Evolutionary conservation across 202 grass and related monocot genomes (phyloP), one percentile per base, ranked within the genome.

Genomic region (Carex arenaria): DNA sequence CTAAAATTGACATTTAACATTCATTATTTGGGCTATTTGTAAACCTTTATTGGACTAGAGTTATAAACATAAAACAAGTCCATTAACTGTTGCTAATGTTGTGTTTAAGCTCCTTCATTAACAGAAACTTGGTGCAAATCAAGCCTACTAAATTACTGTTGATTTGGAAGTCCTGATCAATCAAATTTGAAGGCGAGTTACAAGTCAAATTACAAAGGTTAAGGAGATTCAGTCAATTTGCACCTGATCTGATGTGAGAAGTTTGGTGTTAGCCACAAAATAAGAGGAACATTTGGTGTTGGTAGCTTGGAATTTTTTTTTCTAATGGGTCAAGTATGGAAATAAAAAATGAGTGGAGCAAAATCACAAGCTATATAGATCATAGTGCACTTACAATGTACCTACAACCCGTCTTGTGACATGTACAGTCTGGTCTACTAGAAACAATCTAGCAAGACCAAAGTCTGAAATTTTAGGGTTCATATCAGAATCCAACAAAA

Each of bases 391-490:
- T 86, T 85, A 97, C 92, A 84, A 90, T 26, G 94, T 97, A 11
- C 94, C 94, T 54, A 92, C 90, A 14, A 97, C 83, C 49, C 85
- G 86, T 62, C 87, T 92, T 72, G 90, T 91, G 55, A 85, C 90
- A 73, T 80, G 89, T 61, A 88, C 82, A 2, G 94, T 89, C 69
- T 85, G 89, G 61, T 94, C 90, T 1, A 83, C 79, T 14, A 87
- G 87, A 60, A 92, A 89, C 34, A 94, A 91, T 72, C 91, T 86
- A 17, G 94, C 88, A 83, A 97, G 93, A 52, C 92, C 94, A 19
- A 97, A 97, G n/a, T 94, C 88, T 0, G 90, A 90, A 54, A 97
- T 97, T 87, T 92, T 97, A 20, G 92, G 90, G 81, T 88, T 91
- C 9, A 94, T 85, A 0, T 91, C 70, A 8, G 54, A 38, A 75